A percentile compares a stretch with the other conserved stretches of the same genome.
Conservation (phyloP, 192 early-diverging fungal species). For the Kickxella alabastrina region DNA sequence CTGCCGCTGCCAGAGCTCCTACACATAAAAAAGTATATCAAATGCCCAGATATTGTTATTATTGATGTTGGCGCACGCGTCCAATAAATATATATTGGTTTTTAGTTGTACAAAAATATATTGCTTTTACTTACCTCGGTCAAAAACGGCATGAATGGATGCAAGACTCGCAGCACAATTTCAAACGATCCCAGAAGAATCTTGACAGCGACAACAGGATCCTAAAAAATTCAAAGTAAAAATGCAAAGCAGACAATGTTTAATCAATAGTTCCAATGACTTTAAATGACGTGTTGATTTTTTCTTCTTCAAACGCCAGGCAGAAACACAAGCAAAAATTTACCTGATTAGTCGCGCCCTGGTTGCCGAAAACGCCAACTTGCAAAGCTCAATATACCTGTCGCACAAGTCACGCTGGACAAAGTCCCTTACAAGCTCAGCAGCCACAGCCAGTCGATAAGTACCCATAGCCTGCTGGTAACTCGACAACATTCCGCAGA, state of each 20-base stretch:
- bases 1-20: conserved; percentile 50
- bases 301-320: too few species aligned
- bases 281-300: too few species aligned
- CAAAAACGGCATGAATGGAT: conserved; percentile 98
- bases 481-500: conserved; percentile 64
- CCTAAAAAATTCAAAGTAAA: conserved; percentile 21
- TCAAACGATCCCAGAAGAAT: conserved; percentile 42
- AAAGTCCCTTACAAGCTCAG: conserved; percentile 79
- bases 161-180: conserved; percentile 68
- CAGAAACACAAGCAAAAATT: too few species aligned
- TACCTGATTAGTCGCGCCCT: conserved; percentile 54
- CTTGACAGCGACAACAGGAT: conserved; percentile 25
- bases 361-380: conserved; percentile 63
- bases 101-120: too few species aligned
- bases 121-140: conserved; percentile 89
- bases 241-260: neutral
- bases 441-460: conserved; percentile 71
- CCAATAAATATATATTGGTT: neutral
- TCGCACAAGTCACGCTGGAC: conserved; percentile 93
- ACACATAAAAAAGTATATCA: too few species aligned
- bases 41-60: neutral
- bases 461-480: conserved; percentile 65
- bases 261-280: neutral
- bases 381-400: conserved; percentile 85
- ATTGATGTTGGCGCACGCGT: neutral